Evolutionary conservation across 2,329 filamentous ascomycete species (phyloP).

Genomic region (Byssochlamys sp.): DNA sequence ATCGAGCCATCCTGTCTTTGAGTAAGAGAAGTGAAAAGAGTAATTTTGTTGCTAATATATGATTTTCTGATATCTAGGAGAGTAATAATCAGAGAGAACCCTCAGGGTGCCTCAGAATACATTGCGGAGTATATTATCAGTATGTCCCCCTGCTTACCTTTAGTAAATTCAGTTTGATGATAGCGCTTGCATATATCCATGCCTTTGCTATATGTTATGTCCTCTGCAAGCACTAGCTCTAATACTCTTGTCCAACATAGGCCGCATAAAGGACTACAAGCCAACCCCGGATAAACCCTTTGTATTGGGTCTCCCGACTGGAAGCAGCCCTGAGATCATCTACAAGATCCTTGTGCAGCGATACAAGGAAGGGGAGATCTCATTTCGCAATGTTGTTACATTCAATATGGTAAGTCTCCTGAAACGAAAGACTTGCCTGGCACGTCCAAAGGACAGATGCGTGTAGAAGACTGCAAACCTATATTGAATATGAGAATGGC

Average conservation of each 20-base stretch:
- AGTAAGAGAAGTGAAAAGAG: neutral
- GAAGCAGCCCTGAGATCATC: conserved; percentile 67
- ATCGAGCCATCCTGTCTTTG: neutral
- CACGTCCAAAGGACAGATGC: neutral
- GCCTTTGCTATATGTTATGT: neutral
- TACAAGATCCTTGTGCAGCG: conserved; percentile 62
- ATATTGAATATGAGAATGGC: neutral
- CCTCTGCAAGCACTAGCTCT: neutral
- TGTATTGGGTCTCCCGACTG: conserved; percentile 73
- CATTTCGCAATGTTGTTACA: conserved; percentile 78
- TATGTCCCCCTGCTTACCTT: conserved; percentile 25
- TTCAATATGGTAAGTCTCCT: conserved; percentile 67
- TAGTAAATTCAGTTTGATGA: neutral
- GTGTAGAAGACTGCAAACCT: neutral
- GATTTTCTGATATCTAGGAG: conserved; percentile 49
- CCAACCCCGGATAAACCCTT: conserved; percentile 66
- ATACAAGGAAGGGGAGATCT: conserved; percentile 49
- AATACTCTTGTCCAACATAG: conserved; percentile 28
- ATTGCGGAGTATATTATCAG: conserved; percentile 73
- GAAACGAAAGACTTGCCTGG: neutral
- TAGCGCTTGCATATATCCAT: neutral
- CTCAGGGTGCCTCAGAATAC: conserved; percentile 59
- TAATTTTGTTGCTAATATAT: neutral
- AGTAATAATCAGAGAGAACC: conserved; percentile 70
- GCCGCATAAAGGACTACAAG: conserved; percentile 67